phyloP scores from a whole-genome alignment of 164 flowering plant species.

The Stephania cephalantha region DNA sequence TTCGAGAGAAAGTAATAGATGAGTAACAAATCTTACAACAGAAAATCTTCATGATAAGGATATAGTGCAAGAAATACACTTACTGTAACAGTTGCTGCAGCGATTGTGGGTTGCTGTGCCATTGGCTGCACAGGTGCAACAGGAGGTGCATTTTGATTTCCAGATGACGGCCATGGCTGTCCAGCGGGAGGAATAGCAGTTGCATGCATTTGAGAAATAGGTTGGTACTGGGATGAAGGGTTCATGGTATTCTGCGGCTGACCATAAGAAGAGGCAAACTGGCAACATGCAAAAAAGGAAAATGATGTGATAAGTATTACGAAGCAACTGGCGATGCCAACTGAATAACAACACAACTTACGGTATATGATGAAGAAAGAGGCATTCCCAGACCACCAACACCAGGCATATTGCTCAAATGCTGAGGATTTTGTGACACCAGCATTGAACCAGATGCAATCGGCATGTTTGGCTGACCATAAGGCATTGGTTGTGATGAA shows the following conservation, averaged over 20 bases:
- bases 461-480: conserved; percentile 47
- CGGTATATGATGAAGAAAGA: conserved; percentile 61
- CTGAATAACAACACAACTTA: conserved; percentile 25
- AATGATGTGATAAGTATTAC: conserved; percentile 3
- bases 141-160: conserved; percentile 36
- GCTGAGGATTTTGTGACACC: conserved; percentile 42
- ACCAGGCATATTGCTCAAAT: conserved; percentile 37
- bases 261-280: conserved; percentile 61
- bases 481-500: conserved; percentile 53
- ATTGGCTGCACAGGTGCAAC: conserved; percentile 39
- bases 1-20: neutral
- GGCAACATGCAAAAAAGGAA: conserved; percentile 37
- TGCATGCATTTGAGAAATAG: conserved; percentile 52
- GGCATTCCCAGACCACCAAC: conserved; percentile 53
- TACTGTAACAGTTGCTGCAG: conserved; percentile 32
- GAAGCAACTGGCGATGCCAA: neutral
- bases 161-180: conserved; percentile 65
- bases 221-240: conserved; percentile 50
- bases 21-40: neutral
- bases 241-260: conserved; percentile 44
- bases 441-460: conserved; percentile 39
- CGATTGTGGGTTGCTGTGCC: conserved; percentile 42
- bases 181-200: conserved; percentile 32
- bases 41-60: neutral
- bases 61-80: conserved; percentile 4